These are phyloP conservation scores for Aphanomyces cochlioides DNA, from an alignment of 352 stramenopile genomes.

Conservation along the genomic window DNA sequence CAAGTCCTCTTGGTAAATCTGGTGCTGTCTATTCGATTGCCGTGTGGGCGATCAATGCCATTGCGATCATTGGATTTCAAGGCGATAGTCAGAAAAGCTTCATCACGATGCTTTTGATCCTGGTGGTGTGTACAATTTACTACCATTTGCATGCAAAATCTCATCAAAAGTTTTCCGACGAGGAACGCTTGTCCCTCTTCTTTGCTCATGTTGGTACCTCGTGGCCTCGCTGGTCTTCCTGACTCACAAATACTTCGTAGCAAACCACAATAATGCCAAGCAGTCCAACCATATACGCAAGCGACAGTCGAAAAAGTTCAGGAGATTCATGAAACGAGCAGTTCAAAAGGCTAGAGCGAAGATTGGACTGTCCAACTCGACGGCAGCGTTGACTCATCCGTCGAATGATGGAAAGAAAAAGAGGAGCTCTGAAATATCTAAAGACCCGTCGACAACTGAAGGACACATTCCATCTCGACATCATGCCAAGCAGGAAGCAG, in stretches of 20 bases:
- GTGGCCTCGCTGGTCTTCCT: no score
- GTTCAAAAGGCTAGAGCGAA: no score
- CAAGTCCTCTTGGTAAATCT: constrained; percentile 29
- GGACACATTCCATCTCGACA: no score
- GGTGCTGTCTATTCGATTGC: constrained; percentile 33
- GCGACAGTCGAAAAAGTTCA: not conserved
- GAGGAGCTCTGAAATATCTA: no score
- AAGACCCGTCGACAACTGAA: no score
- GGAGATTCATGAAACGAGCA: not conserved
- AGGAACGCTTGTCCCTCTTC: constrained; percentile 27
- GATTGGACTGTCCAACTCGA: no score
- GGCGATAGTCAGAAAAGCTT: constrained; percentile 25
- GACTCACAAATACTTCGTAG: not conserved
- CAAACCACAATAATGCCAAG: constrained; percentile 7
- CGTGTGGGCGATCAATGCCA: constrained; percentile 23
- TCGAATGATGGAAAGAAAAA: no score
- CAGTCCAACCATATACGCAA: not conserved
- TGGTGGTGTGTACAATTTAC: constrained; percentile 29
- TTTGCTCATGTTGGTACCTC: constrained; percentile 9
- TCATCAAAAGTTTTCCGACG: constrained; percentile 32
- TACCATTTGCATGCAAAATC: constrained; percentile 32
- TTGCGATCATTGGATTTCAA: constrained; percentile 29
- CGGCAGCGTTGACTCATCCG: no score
- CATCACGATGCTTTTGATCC: not conserved
- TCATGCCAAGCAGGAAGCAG: no score